Evolutionary conservation across 2,329 filamentous ascomycete genomes (phyloP).

Genomic region (Aspergillus ruber): DNA sequence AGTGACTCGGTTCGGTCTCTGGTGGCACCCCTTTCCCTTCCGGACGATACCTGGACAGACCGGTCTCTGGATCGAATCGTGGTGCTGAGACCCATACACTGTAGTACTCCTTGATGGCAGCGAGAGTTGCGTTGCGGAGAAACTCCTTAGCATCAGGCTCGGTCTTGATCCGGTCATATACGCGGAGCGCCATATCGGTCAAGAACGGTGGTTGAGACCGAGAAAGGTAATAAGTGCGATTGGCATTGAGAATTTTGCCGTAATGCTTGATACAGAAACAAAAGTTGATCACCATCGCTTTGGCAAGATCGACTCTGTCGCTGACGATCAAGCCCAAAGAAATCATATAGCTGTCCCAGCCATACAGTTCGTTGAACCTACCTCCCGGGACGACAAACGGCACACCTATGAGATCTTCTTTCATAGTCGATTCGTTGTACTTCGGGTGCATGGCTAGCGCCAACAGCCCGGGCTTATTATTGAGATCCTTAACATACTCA

Average conservation of each 20-base stretch:
- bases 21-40: conserved; percentile 80
- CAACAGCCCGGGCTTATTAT: conserved; percentile 78
- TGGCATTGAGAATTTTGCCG: conserved; percentile 96
- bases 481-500: conserved; percentile 74
- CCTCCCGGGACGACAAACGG: conserved; percentile 97
- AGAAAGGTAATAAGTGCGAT: conserved; percentile 87
- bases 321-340: conserved; percentile 82
- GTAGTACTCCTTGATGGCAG: conserved; percentile 95
- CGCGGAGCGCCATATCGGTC: conserved; percentile 91
- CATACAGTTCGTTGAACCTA: conserved; percentile 96
- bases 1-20: conserved; percentile 83
- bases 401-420: conserved; percentile 67
- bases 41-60: conserved; percentile 77
- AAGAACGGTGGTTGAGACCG: conserved; percentile 94
- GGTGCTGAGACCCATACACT: conserved; percentile 78
- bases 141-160: conserved; percentile 76
- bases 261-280: conserved; percentile 98
- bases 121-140: conserved; percentile 69
- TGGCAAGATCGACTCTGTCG: conserved; percentile 77
- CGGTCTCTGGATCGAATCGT: conserved; percentile 68
- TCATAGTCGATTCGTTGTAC: conserved; percentile 59
- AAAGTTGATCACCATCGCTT: conserved; percentile 93
- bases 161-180: conserved; percentile 88
- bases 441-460: conserved; percentile 82
- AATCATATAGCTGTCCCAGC: conserved; percentile 99